Conservation (phyloP, 345 rosid species). For the Xanthoceras sorbifolium region DNA sequence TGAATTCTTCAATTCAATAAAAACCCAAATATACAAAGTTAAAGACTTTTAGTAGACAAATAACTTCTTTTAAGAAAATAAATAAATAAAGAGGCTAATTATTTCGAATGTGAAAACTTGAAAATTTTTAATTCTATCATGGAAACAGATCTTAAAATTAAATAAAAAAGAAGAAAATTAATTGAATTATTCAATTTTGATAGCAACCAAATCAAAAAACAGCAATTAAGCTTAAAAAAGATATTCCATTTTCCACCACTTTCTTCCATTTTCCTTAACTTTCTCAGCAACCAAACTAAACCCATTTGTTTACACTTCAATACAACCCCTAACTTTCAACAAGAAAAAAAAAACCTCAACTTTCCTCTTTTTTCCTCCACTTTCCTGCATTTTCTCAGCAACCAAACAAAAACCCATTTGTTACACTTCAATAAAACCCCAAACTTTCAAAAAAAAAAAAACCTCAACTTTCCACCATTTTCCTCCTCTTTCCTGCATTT, state of each 20-base stretch:
- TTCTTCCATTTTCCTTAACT: slow-evolving; percentile 11
- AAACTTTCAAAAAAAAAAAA: neutral
- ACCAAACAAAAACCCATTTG: slow-evolving; percentile 27
- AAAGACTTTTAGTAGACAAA: neutral
- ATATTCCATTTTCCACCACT: neutral
- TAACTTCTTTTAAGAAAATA: neutral
- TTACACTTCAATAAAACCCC: neutral
- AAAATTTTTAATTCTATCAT: neutral
- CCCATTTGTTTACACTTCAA: neutral
- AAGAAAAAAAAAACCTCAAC: neutral
- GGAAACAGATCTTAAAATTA: slow-evolving; percentile 6
- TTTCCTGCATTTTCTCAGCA: slow-evolving; percentile 29
- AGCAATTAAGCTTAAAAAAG: neutral
- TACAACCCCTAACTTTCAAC: neutral
- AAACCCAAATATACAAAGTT: neutral
- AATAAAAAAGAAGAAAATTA: neutral
- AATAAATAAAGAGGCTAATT: too few relatives aligned
- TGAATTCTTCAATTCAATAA: neutral
- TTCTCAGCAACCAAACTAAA: slow-evolving; percentile 30
- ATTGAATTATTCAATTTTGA: neutral
- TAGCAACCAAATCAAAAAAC: too few relatives aligned
- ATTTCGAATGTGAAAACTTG: neutral
- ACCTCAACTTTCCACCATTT: slow-evolving; percentile 17
- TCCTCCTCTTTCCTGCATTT: slow-evolving; percentile 13
- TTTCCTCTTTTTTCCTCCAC: slow-evolving; percentile 23